Evolutionary conservation across 306 rosid genomes (phyloP).

Genomic region (Echinosophora koreensis): DNA sequence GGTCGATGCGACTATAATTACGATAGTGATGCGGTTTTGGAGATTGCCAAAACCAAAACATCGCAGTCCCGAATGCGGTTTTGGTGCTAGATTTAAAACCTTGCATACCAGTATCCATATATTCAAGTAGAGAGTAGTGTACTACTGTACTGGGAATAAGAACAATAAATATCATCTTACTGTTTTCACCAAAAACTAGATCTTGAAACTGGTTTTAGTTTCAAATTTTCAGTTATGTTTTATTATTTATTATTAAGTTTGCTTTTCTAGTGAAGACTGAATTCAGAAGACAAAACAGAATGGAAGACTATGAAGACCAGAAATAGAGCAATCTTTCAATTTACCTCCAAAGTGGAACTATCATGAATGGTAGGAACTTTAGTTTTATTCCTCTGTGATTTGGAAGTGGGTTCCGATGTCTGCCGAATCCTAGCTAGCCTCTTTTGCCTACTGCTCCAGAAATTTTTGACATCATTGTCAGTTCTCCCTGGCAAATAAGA

Average conservation of each 20-base stretch:
- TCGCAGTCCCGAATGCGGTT: too few species aligned
- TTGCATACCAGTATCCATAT: too few species aligned
- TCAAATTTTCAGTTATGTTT: background rate
- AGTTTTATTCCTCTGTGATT: conserved; percentile 60
- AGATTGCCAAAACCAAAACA: too few species aligned
- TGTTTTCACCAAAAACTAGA: background rate
- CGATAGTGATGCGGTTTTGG: too few species aligned
- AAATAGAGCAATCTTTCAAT: background rate
- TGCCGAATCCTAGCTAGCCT: conserved; percentile 81
- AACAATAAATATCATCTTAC: background rate
- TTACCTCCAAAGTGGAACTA: conserved; percentile 59
- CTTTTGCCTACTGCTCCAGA: conserved; percentile 96
- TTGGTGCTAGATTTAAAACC: too few species aligned
- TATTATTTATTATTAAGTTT: background rate
- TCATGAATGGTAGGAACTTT: conserved; percentile 43
- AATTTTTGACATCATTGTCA: conserved; percentile 94
- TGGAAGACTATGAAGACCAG: background rate
- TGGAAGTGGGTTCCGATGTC: conserved; percentile 57
- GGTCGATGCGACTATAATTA: too few species aligned
- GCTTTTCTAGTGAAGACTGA: background rate
- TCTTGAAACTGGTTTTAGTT: conserved; percentile 6
- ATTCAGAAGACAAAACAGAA: background rate
- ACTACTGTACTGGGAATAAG: background rate
- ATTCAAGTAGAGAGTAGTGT: background rate
- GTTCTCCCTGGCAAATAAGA: conserved; percentile 81